Base-by-base conservation (phyloP, 2,329 filamentous ascomycete species). In the Cercospora canescens region DNA sequence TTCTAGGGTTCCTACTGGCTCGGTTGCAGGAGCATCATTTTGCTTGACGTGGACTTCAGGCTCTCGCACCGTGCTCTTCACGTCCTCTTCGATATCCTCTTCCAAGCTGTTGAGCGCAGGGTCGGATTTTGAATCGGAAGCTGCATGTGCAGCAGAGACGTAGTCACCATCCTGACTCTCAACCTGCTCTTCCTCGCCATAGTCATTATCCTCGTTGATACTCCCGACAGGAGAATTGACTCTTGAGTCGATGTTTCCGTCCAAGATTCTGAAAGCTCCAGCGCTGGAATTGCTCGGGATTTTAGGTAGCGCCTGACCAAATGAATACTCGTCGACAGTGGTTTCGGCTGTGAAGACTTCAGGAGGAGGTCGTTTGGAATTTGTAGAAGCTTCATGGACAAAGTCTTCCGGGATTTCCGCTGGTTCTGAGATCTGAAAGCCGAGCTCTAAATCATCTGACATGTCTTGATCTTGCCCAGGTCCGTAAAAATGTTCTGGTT, bases 241-340 rank as follows among this genome's bases (percentile, higher is more conserved):
- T 26, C 59, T 58, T 11, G 59, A 66, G 28, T 66, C 59, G 6
- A 66, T 62, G 18, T 66, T 62, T 8, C 59, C 64, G 34, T 66
- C 52, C 6, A 62, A 18, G 4, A 52, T 14, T 21, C 61, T 28
- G 24, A 62, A 54, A 2, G 24, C 48, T 6, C 60, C 60, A n/a
- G 48, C 21, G n/a, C 60, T 62, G 3, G 60, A 62, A 6, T 55
- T 39, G 60, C 60, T 56, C 26, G 60, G 48, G 1, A 62, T 30
- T 0, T 37, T 18, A 11, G 18, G 18, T n/a, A 39, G 30, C 0
- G 0, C 8, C 39, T 60, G 39, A n/a, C 30, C 18, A 5, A n/a
- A 50, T 0, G 24, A 24, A 7, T 39, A 8, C 7, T 55, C 60
- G n/a, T 56, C 50, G 1, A 62, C 24, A 8, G 56, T 16, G 6